Evolutionary conservation across 2,329 filamentous ascomycete species (phyloP), one percentile per base, ranked within the genome.

Genomic region (Pseudocercospora eumusae): DNA sequence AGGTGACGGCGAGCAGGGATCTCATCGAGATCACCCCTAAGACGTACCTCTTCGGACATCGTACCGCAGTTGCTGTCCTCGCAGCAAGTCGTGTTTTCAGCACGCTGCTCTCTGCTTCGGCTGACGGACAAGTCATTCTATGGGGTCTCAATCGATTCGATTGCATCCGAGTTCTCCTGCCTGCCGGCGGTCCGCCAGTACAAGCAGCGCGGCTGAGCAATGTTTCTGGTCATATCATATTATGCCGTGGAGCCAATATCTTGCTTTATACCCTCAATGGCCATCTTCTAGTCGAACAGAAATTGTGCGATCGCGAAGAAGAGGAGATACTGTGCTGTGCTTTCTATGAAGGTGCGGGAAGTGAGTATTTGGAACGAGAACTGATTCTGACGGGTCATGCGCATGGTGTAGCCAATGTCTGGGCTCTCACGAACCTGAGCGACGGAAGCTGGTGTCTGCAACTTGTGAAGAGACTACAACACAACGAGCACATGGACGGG

Each of bases 71-170:
- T 15, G 91, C 87, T 1, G 86, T 86, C 1, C 87, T 99, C 53
- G 91, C 93, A 0, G 88, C 93, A 1, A 96, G 91, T 42, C 89
- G 92, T 65, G 90, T 92, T 0, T 96, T 97, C 75, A 93, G 91
- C 72, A 90, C 92, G 0, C 86, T 99, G 57, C 82, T 98, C 2
- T 96, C 92, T 1, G 89, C 90, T 0, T 93, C 90, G 0, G 83
- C 84, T 0, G 91, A 96, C 71, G 93, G 93, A 0, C 87, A 91
- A 42, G 87, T 93, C 10, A 87, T 96, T 71, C 81, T 98, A 3
- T 99, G 95, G 95, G 95, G 98, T 74, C 82, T 99, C 3, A 99
- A 98, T 75, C 86, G 91, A 15, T 85, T 92, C 11, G 90, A 92
- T 57, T 96, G 96, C 71, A 88, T 98, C 5, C 70, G 74, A 8